Evolutionary conservation across 2,329 filamentous ascomycete genomes (phyloP).

Genomic region (Colletotrichum coccodes): DNA sequence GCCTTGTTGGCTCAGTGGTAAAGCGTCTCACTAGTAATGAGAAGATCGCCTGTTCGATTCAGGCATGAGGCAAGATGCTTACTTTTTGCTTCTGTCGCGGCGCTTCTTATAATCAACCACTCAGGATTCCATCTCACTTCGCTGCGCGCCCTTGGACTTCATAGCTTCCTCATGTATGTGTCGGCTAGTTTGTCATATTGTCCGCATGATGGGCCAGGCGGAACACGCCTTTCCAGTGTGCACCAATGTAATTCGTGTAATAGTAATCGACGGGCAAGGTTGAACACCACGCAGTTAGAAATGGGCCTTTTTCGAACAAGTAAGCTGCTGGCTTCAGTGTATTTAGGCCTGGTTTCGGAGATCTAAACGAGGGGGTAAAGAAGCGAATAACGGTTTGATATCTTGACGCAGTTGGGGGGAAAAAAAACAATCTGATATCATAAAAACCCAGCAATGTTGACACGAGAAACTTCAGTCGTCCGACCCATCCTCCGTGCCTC

Average conservation of each 20-base stretch:
- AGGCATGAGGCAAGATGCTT: slow-evolving; percentile 2
- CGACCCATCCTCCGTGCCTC: slow-evolving; percentile 5
- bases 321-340: too few relatives aligned
- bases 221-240: too few relatives aligned
- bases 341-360: too few relatives aligned
- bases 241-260: fast-evolving
- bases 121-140: background rate
- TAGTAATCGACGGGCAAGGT: too few relatives aligned
- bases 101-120: too few relatives aligned
- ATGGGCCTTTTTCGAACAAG: too few relatives aligned
- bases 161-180: too few relatives aligned
- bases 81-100: background rate
- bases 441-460: background rate
- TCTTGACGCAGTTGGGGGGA: background rate
- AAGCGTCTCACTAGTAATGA: slow-evolving; percentile 24
- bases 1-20: slow-evolving; percentile 18
- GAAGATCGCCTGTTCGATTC: slow-evolving; percentile 21
- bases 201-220: too few relatives aligned
- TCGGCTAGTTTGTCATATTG: too few relatives aligned
- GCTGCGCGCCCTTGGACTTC: too few relatives aligned
- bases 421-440: slow-evolving; percentile 22
- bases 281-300: too few relatives aligned
- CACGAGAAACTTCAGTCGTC: slow-evolving; percentile 5
- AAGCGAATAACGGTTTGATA: slow-evolving; percentile 12
- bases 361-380: slow-evolving; percentile 3